Percentiles rank a stretch among this genome's conserved stretches.
Conservation (phyloP, 2,329 filamentous ascomycete species). For the Aspergillus proliferans region DNA sequence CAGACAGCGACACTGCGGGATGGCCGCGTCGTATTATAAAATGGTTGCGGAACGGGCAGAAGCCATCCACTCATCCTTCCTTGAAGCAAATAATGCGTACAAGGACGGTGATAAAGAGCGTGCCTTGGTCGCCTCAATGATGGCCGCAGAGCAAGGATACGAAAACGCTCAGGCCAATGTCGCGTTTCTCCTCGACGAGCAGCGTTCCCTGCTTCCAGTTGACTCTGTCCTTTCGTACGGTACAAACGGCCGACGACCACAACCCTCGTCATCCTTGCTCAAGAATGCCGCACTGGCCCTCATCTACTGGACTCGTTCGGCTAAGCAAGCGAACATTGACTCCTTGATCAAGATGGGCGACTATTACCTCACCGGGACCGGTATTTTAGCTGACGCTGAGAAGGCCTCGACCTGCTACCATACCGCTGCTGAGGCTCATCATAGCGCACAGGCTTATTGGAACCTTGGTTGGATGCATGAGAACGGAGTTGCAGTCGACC, state of each 20-base stretch:
- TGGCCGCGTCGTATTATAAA: constrained; percentile 78
- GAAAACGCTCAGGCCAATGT: constrained; percentile 86
- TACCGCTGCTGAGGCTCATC: constrained; percentile 81
- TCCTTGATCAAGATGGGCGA: constrained; percentile 97
- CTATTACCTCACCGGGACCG: constrained; percentile 83
- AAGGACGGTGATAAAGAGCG: constrained; percentile 71
- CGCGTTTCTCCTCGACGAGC: constrained; percentile 74
- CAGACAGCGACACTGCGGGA: constrained; percentile 68
- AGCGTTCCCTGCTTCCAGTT: constrained; percentile 56
- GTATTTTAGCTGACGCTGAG: constrained; percentile 63
- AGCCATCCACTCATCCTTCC: constrained; percentile 67
- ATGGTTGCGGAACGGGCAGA: constrained; percentile 68
- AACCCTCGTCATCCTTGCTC: constrained; percentile 41
- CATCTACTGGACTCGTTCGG: constrained; percentile 91
- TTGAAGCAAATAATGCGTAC: constrained; percentile 76
- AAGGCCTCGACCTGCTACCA: constrained; percentile 93
- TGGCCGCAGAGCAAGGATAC: constrained; percentile 88
- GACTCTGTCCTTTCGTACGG: constrained; percentile 47
- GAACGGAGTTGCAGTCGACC: constrained; percentile 83
- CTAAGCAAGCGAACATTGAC: constrained; percentile 87
- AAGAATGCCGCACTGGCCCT: constrained; percentile 64
- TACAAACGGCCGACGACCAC: constrained; percentile 27
- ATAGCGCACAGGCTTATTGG: constrained; percentile 91
- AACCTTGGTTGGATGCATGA: constrained; percentile 99
- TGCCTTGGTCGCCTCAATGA: constrained; percentile 73